A percentile compares a stretch with the other conserved stretches of the same genome.
These are phyloP conservation scores for Nigrograna mackinnonii DNA, from an alignment of 2,329 filamentous ascomycete species.

Conservation along the genomic window DNA sequence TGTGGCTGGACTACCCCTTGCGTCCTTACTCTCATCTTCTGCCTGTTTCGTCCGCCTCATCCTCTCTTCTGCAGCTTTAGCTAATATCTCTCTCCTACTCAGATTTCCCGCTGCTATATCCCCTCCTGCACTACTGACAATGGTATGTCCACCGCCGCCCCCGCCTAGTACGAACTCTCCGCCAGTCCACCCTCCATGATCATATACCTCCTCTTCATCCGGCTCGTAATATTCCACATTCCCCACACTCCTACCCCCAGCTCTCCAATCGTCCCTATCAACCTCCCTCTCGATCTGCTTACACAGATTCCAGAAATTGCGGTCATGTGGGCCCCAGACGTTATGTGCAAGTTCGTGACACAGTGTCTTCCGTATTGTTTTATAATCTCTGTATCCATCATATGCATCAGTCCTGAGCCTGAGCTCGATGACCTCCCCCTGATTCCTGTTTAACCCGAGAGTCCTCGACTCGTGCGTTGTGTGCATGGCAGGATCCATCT, in stretches of 20 bases:
- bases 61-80: conserved; percentile 72
- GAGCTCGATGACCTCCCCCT: conserved; percentile 88
- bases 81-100: conserved; percentile 74
- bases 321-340: conserved; percentile 81
- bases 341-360: conserved; percentile 97
- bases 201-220: conserved; percentile 26
- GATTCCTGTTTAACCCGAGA: conserved; percentile 84
- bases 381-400: conserved; percentile 92
- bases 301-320: conserved; percentile 87
- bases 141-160: conserved; percentile 16
- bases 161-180: conserved; percentile 43
- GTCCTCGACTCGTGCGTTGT: conserved; percentile 83
- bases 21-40: conserved; percentile 38
- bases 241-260: conserved; percentile 58
- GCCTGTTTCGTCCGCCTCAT: conserved; percentile 54
- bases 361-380: conserved; percentile 85
- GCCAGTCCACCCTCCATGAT: conserved; percentile 50
- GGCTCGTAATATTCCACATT: conserved; percentile 38
- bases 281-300: conserved; percentile 88
- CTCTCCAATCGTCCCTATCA: conserved; percentile 75
- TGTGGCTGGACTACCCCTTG: conserved; percentile 11
- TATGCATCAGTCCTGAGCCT: conserved; percentile 90
- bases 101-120: conserved; percentile 49
- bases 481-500: conserved; percentile 90
- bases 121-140: conserved; percentile 25